Base-by-base conservation (phyloP, 2,329 filamentous ascomycete genomes). In the Ascochyta fabae region DNA sequence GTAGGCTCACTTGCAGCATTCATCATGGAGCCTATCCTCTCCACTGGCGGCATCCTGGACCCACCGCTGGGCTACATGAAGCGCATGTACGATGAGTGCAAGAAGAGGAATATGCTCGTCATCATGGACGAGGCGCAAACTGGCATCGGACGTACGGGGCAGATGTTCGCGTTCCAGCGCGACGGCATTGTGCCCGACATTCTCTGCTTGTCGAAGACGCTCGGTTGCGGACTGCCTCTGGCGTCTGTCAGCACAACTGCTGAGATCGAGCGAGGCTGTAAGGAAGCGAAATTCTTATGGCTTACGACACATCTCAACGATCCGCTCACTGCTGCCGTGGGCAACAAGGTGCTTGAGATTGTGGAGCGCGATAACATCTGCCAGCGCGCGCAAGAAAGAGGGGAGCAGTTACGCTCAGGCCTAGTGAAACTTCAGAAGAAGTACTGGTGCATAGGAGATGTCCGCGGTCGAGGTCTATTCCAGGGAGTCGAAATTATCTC, bases 1-100 rank as follows among this genome's bases (percentile, higher is more conserved):
- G 82, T 80, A 52, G 86, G 86, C 0, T 87, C 85, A 0, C 78
- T 89, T 0, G 86, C 86, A 0, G 86, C 86, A 0, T 81, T 86
- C 29, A 84, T 89, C 50, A 71, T 88, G 45, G 86, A 88, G 64
- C 84, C 83, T 0, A 86, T 88, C 33, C 77, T 85, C 0, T 82
- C 79, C 0, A 83, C 82, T 15, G 85, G 82, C 0, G 86, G 86
- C 2, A 87, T 89, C 75, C 80, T 84, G 29, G 81, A 83, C 1
- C 77, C 86, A 0, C 86, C 86, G 0, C 53, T 70, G 0, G 86
- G 86, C 0, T 89, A 89, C 58, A 75, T 89, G 19, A 77, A 77
- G 48, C 81, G 80, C 0, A 74, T 88, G 64, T 84, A 82, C 59
- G 66, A 69, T 13, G 79, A 75, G 29, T 76, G 75, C 48, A 60